These are phyloP conservation scores for Candida nitratophila DNA, from an alignment of 805 yeast genomes.

Conservation along the genomic window DNA sequence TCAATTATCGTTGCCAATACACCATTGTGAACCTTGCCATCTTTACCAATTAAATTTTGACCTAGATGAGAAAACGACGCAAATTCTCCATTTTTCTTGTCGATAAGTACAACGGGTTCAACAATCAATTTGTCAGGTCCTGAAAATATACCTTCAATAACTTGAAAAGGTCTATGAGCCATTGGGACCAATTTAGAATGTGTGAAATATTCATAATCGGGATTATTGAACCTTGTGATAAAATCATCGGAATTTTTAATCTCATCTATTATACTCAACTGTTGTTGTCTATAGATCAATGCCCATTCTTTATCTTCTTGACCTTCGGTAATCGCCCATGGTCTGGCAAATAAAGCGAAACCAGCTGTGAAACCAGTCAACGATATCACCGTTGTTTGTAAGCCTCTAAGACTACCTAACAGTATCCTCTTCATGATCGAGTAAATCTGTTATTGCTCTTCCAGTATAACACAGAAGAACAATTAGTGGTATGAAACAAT, in stretches of 20 bases:
- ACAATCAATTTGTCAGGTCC: slow-evolving; percentile 64
- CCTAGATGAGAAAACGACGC: slow-evolving; percentile 72
- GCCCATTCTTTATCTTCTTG: slow-evolving; percentile 5
- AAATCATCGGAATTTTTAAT: slow-evolving; percentile 23
- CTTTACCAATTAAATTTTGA: slow-evolving; percentile 51
- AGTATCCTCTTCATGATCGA: background rate
- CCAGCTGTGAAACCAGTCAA: slow-evolving; percentile 20
- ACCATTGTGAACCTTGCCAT: slow-evolving; percentile 77
- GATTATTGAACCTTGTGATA: slow-evolving; percentile 15
- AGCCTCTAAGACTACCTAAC: background rate
- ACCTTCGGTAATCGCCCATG: slow-evolving; percentile 19
- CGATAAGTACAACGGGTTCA: slow-evolving; percentile 64
- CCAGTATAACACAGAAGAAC: too few species aligned
- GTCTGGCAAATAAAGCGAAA: slow-evolving; percentile 20
- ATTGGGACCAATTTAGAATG: slow-evolving; percentile 45
- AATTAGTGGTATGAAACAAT: too few species aligned
- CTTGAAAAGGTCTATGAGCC: slow-evolving; percentile 56
- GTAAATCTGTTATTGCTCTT: too few species aligned
- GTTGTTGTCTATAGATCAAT: slow-evolving; percentile 11
- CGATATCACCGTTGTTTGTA: slow-evolving; percentile 7
- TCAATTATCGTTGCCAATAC: slow-evolving; percentile 72
- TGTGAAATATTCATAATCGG: slow-evolving; percentile 16
- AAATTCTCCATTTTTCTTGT: slow-evolving; percentile 44
- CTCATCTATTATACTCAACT: slow-evolving; percentile 16
- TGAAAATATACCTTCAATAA: slow-evolving; percentile 63